Evolutionary conservation across 345 rosid species (phyloP), one percentile per base, ranked within the genome.

Genomic region (Linum usitatissimum): DNA sequence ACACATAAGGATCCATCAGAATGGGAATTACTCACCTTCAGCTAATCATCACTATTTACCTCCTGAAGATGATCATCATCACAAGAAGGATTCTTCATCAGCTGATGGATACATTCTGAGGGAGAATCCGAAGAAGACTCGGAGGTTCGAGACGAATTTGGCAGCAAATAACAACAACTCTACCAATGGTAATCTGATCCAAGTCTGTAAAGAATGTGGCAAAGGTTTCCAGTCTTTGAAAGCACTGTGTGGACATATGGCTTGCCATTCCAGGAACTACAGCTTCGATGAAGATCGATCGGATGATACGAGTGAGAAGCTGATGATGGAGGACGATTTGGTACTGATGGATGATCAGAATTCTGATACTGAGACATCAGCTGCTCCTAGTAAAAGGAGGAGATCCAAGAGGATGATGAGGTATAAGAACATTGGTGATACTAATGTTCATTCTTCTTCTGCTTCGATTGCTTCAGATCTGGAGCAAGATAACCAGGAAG

Each of bases 191-290:
- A 15, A 61, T 62, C 40, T 68, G 13, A 63, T 61, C 13, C 76
- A 69, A 30, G 85, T 71, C 18, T 90, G 97, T 59, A 87, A 78
- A 68, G 89, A 84, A 81, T 90, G 95, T 73, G 95, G 97, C 54
- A 90, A 90, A 75, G 87, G 87, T 48, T 90, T 90, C 65, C 83
- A 68, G 53, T 85, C 95, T 13, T 56, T 82, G 68, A 90, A 90
- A 83, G 97, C 97, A 66, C 84, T 90, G 28, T 90, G 93, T 65
- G 95, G 95, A 66, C 97, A 90, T 74, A 87, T 86, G 93, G 97
- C 97, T 72, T 80, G 74, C 74, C 93, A 90, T 68, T 86, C 97
- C 12, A 84, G 81, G 62, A 81, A 80, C 39, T 76, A 68, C 61
- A 66, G 62, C 69, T 60, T 67, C 36, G 77, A 80, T 69, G 80